These are phyloP conservation scores for Colletotrichum spaethianum DNA, from an alignment of 2,329 filamentous ascomycete genomes.

Conservation along the genomic window DNA sequence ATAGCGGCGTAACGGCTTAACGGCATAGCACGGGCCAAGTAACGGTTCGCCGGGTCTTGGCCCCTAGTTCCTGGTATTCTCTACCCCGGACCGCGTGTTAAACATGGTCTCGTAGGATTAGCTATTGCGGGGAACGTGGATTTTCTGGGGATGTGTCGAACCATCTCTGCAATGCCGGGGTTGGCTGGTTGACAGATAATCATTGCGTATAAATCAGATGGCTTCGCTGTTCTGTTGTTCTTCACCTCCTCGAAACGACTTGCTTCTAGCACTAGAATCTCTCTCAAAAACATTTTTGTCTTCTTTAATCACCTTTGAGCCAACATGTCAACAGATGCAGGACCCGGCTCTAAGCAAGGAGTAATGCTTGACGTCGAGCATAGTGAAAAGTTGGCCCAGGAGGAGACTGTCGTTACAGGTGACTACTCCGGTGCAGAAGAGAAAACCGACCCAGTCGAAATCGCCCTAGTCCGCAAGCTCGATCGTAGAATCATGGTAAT, in stretches of 20 bases:
- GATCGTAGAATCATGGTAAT: slow-evolving; percentile 46
- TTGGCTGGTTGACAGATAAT: neutral
- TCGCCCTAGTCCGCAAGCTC: slow-evolving; percentile 45
- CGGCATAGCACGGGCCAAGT: slow-evolving; percentile 34
- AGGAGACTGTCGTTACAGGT: slow-evolving; percentile 8
- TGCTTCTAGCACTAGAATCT: neutral
- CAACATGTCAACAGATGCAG: neutral
- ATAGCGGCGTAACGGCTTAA: slow-evolving; percentile 28
- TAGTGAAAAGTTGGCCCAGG: slow-evolving; percentile 31
- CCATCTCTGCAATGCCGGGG: slow-evolving; percentile 25
- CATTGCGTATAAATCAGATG: slow-evolving; percentile 7
- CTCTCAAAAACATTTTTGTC: neutral
- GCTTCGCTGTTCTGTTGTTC: neutral
- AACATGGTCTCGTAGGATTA: slow-evolving; percentile 4
- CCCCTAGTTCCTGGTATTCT: slow-evolving; percentile 3
- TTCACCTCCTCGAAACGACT: neutral
- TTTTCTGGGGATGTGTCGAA: slow-evolving; percentile 14
- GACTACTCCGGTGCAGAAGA: slow-evolving; percentile 45
- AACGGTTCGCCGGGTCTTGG: slow-evolving; percentile 17
- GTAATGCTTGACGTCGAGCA: slow-evolving; percentile 23
- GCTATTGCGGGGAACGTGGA: slow-evolving; percentile 20
- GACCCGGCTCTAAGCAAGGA: neutral
- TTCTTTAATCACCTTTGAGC: neutral
- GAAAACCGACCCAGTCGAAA: slow-evolving; percentile 45
- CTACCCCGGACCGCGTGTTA: neutral